Evolutionary conservation across 2,329 filamentous ascomycete genomes (phyloP), one percentile per base, ranked within the genome.

Genomic region (Fonsecaea multimorphosa): DNA sequence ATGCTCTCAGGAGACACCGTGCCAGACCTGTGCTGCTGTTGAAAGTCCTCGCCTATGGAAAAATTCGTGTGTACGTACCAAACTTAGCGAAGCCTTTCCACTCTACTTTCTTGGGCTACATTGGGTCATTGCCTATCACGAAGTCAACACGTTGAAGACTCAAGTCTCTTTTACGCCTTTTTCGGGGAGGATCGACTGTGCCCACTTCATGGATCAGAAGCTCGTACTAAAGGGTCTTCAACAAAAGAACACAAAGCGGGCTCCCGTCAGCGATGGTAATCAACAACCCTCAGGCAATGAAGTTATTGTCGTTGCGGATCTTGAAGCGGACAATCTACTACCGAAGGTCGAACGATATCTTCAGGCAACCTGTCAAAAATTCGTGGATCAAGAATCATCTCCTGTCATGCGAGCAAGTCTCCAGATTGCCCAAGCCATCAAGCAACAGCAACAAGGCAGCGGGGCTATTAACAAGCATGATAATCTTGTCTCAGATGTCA

Each of bases 41-140:
- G 85, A 87, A 71, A 85, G 82, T 65, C 86, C 86, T 38, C 81
- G 86, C 46, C 70, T 88, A 22, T 88, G 86, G 86, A 87, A 87
- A 71, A 81, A 84, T 65, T 83, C 82, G 7, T 88, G 86, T 69
- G 81, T 87, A 52, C 80, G 86, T 14, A 86, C 84, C 19, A 83
- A 84, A 24, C 81, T 88, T 57, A 82, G 82, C 4, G 85, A 87
- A 44, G 84, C 86, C 71, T 85, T 87, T 71, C 81, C 83, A 61
- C 77, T 87, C 14, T 88, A 85, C 73, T 84, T 82, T 64, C 80
- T 84, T 51, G 82, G 78, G 49, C 71, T 86, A n/a, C 83, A 86
- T 70, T 79, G 81, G 12, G 80, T 83, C 14, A 77, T 84, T 34
- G 82, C 84, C 3, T 84, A 81, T 68, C 81, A 55, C 6, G 24